A percentile compares a stretch with the other conserved stretches of the same genome.
phyloP scores from a whole-genome alignment of 352 stramenopile species.

The Chrysophaeum taylorii region DNA sequence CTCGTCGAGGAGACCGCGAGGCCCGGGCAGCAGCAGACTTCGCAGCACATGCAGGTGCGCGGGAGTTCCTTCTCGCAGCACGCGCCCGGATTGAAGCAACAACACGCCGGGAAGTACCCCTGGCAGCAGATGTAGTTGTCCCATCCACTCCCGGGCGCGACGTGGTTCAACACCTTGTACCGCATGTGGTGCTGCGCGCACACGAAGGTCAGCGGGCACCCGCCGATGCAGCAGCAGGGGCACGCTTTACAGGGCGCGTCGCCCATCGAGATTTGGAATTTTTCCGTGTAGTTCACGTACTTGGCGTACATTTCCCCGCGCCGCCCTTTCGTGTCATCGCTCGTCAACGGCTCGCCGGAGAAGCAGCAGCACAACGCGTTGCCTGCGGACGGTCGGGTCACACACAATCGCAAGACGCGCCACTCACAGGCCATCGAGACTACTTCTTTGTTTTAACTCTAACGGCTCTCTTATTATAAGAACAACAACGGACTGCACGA shows the following conservation, averaged over 20 bases:
- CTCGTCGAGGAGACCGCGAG: slow-evolving; percentile 74
- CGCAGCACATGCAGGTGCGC: slow-evolving; percentile 72
- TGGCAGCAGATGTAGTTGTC: slow-evolving; percentile 81
- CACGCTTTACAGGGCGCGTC: slow-evolving; percentile 61
- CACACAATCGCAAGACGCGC: too few relatives aligned
- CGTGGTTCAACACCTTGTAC: slow-evolving; percentile 68
- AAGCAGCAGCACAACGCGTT: slow-evolving; percentile 37
- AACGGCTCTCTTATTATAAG: too few relatives aligned
- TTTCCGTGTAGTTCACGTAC: slow-evolving; percentile 46
- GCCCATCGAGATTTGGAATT: slow-evolving; percentile 74
- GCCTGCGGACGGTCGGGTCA: too few relatives aligned
- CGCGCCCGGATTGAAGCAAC: slow-evolving; percentile 61
- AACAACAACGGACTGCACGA: too few relatives aligned
- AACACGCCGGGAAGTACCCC: slow-evolving; percentile 77
- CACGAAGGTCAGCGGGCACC: slow-evolving; percentile 62
- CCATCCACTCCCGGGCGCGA: slow-evolving; percentile 59
- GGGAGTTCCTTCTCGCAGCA: slow-evolving; percentile 71
- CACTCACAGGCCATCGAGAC: too few relatives aligned
- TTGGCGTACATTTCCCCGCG: slow-evolving; percentile 27
- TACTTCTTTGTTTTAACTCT: too few relatives aligned
- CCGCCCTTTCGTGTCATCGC: slow-evolving; percentile 30
- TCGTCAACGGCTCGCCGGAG: slow-evolving; percentile 31
- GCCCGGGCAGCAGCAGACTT: slow-evolving; percentile 72
- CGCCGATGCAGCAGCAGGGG: slow-evolving; percentile 54
- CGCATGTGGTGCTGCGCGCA: slow-evolving; percentile 76